A percentile compares a stretch with the other conserved stretches of the same genome.
Evolutionary conservation across 805 yeast species (phyloP).

Genomic region (Komagataella kurtzmanii): DNA sequence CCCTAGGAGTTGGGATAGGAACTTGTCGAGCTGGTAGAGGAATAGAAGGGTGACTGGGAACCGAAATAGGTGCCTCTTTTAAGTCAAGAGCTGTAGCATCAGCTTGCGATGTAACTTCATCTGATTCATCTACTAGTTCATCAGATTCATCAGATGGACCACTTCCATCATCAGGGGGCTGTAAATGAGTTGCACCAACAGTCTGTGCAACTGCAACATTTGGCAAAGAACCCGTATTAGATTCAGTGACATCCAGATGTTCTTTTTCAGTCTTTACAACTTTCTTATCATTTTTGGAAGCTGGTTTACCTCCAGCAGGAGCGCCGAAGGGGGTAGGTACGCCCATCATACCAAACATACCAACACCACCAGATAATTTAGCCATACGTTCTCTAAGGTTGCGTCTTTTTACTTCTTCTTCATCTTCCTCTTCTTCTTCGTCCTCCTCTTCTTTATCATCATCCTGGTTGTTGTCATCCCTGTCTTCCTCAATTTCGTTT

Average conservation of each 20-base stretch:
- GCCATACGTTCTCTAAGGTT: constrained; percentile 91
- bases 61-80: not conserved
- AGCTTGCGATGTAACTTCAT: not conserved
- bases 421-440: constrained; percentile 51
- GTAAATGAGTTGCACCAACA: not conserved
- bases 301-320: not conserved
- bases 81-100: not conserved
- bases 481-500: constrained; percentile 4
- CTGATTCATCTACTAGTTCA: constrained; percentile 4
- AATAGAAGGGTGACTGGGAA: not conserved
- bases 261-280: constrained; percentile 8
- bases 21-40: not conserved
- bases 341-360: constrained; percentile 66
- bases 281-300: constrained; percentile 13
- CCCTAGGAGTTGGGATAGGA: not conserved
- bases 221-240: not conserved
- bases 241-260: constrained; percentile 5
- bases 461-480: constrained; percentile 22
- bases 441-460: constrained; percentile 36
- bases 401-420: constrained; percentile 62
- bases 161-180: not conserved
- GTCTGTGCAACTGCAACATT: not conserved
- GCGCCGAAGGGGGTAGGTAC: constrained; percentile 21
- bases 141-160: constrained; percentile 5
- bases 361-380: constrained; percentile 78